Evolutionary conservation across 441 rosid species (phyloP).

Genomic region (Manihot esculenta): DNA sequence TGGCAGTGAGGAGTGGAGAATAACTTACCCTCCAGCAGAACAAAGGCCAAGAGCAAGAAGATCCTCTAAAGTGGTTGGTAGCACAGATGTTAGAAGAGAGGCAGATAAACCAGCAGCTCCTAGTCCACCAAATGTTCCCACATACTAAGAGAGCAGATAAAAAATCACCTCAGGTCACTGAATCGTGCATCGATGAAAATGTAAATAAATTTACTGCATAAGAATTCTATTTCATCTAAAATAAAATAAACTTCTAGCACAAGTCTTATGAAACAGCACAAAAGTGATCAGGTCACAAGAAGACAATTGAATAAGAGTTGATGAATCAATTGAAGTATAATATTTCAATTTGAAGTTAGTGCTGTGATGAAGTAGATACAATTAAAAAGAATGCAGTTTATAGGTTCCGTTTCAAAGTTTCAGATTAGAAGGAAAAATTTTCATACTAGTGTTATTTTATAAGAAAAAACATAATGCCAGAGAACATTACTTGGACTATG

Average conservation of each 20-base stretch:
- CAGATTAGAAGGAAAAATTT: neutral
- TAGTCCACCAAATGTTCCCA: slow-evolving; percentile 82
- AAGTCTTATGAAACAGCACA: neutral
- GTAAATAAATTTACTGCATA: neutral
- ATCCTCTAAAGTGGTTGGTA: slow-evolving; percentile 82
- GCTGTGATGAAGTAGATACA: neutral
- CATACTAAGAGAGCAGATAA: slow-evolving; percentile 45
- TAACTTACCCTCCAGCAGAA: slow-evolving; percentile 87
- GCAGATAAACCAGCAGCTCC: slow-evolving; percentile 94
- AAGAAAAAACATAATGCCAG: neutral
- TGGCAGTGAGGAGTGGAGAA: slow-evolving; percentile 18
- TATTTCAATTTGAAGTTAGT: neutral
- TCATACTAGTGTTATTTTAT: neutral
- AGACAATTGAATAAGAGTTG: neutral
- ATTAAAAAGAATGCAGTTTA: neutral
- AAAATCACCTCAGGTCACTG: slow-evolving; percentile 21
- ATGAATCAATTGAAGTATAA: neutral
- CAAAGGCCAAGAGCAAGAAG: slow-evolving; percentile 91
- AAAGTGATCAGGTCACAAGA: neutral
- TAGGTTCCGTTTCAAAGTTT: neutral
- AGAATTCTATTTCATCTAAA: neutral
- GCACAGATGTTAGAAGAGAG: slow-evolving; percentile 82
- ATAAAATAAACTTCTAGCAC: neutral
- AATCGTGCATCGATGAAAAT: neutral
- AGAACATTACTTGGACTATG: neutral